Base-by-base conservation (phyloP, 2,329 filamentous ascomycete species). In the Verticillium dahliae region DNA sequence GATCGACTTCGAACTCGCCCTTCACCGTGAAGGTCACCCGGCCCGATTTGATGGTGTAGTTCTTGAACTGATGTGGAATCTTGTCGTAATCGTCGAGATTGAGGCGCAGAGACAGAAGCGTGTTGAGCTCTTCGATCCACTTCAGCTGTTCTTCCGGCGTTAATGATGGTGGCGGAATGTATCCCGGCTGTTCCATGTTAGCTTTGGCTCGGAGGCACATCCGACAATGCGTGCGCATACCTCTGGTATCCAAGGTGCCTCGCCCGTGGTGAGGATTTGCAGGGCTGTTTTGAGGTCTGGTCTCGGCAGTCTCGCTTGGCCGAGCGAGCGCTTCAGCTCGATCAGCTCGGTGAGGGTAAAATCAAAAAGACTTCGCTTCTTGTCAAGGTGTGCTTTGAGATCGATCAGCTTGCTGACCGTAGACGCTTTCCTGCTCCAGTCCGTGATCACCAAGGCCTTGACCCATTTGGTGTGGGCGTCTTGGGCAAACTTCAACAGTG, bases 221-320 rank as follows among this genome's bases (percentile, higher is more conserved):
- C 22, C 27, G 55, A 66, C 27, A 2, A 60, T 56, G 61, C 80
- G 11, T 11, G 2, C n/a, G 15, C 83, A 76, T 78, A 90, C 87
- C 73, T 95, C 89, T 60, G 93, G 89, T 80, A 96, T 87, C 82
- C 89, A 91, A 4, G 86, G 82, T 31, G 89, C 89, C 68, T 86
- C 87, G 52, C 91, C 92, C 9, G 87, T 92, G 6, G 91, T 89
- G 60, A 99, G 78, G 33, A 97, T 83, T 69, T 97, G 88, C 55
- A 97, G 79, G 7, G 95, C 94, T 22, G 92, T 97, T 72, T 90
- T 90, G 59, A 99, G 80, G 76, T 99, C 96, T 1, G 95, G 95
- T 70, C 92, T 94, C 4, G 91, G 91, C 70, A 96, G 82, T 68
- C 92, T 89, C 54, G 90, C 90, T 68, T 81, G 82, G 10, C 84